Base-by-base conservation (phyloP, 2,329 filamentous ascomycete species). In the Coniella vitis region DNA sequence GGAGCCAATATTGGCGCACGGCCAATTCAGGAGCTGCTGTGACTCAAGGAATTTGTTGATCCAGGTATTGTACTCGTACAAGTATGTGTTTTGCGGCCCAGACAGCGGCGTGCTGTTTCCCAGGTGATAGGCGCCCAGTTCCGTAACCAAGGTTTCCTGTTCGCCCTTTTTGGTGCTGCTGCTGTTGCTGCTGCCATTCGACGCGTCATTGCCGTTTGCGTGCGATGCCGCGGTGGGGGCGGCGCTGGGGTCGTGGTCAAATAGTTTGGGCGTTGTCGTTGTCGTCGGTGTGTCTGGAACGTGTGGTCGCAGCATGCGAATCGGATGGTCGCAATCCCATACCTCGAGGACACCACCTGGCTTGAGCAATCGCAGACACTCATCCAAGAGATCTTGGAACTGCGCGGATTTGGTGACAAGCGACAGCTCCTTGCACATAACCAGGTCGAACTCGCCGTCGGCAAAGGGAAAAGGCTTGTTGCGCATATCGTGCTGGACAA, bases 241-340 rank as follows among this genome's bases (percentile, higher is more conserved):
- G 25, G 50, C 56, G 16, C 47, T 29, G 17, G 38, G 12, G 13
- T 49, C 34, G 16, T 37, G 19, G 19, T 45, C 39, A 16, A 31
- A 38, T 20, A 29, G 13, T 36, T 40, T 25, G 4, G 47, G 12
- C 22, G 36, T 40, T 10, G 46, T 29, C 13, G 32, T 49, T n/a
- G 61, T 56, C 3, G 59, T 48, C 13, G 56, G 75, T 47, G 78
- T 71, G 13, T 76, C 76, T 2, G 83, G 81, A 2, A 86, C 81
- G 62, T 93, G 87, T 3, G 88, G 87, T 44, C 88, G 75, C 22
- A 97, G 74, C 64, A 90, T 90, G 57, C 90, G 85, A 55, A 95
- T 81, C 12, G 84, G 78, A 61, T 90, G 82, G 66, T 96, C 90
- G 4, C 85, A 85, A 56, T 95, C 90, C 90, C 90, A 96, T 14